Base-by-base conservation (phyloP, 768 basidiomycete genomes). In the Suillus americanus region DNA sequence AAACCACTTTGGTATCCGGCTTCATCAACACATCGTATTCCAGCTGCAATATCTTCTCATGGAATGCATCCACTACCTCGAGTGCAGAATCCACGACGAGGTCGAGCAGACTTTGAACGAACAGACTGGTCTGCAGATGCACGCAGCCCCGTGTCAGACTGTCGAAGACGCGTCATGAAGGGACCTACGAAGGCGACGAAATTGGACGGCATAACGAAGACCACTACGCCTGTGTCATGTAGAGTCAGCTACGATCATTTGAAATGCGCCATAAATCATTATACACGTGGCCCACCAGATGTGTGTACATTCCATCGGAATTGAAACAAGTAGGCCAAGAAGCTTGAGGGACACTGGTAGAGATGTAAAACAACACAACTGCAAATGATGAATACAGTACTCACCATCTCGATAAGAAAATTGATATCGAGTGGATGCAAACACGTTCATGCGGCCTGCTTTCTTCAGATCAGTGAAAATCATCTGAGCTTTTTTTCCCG, bases 61-160 rank as follows among this genome's bases (percentile, higher is more conserved):
- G 89, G 66, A 89, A 91, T 64, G 84, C 82, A 62, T 91, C 89
- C 56, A 90, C 81, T 41, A 91, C 85, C 70, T 88, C 85, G 13
- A 91, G 74, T 1, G 86, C 84, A 54, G 83, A 80, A 72, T 92
- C 91, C 14, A 91, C 89, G 55, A 89, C 88, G 3, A 81, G 79
- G 72, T 92, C 91, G 46, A 94, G 77, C 28, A 94, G 69, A 40
- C 84, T 84, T 72, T 92, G 86, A 3, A 92, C 81, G 9, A 94
- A 79, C 14, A 94, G 75, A 13, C 88, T 88, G 5, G 68, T 92
- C 91, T 30, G 85, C 85, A 0, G 87, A 85, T 51, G 79, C 82
- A 37, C 89, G 81, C 6, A 92, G 76, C 6, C 85, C 79, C 0
- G 89, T 88, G 66, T 90, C 86, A 3, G 80, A 77, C 64, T 85